These are phyloP conservation scores for Colletotrichum tamarilloi DNA, from an alignment of 2,329 filamentous ascomycete species.

Conservation along the genomic window DNA sequence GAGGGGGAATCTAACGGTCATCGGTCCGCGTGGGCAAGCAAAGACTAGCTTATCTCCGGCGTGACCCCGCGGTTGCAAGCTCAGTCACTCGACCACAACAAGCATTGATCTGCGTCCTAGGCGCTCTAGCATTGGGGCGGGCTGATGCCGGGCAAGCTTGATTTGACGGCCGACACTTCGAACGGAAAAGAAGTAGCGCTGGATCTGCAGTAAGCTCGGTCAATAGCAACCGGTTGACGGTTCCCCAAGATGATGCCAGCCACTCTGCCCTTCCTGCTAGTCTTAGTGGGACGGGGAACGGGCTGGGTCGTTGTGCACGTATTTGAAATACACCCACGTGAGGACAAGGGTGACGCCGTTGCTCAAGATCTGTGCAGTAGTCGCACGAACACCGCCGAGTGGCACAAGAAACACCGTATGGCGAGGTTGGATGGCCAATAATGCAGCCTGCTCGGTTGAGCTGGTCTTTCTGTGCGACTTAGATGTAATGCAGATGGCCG, in stretches of 20 bases:
- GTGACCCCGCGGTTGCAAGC: not conserved
- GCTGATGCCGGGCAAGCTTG: not conserved
- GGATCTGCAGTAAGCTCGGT: not conserved
- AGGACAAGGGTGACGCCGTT: conserved; percentile 15
- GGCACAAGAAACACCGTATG: not conserved
- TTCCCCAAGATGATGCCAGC: not conserved
- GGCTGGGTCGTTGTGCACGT: not conserved
- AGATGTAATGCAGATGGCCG: not conserved
- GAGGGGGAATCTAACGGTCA: not conserved
- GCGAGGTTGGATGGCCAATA: not conserved
- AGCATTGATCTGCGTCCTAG: not conserved
- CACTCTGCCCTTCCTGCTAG: not conserved
- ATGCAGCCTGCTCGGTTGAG: not conserved
- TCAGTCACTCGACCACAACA: not conserved
- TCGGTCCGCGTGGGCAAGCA: not conserved
- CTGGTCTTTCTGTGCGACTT: not conserved
- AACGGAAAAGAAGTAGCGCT: not conserved
- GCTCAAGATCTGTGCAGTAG: conserved; percentile 9
- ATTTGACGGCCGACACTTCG: not conserved
- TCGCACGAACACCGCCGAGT: not conserved
- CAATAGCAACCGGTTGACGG: not conserved
- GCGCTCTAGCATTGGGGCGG: no score
- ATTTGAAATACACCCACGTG: not conserved
- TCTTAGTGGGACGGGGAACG: not conserved
- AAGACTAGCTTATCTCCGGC: not conserved